Evolutionary conservation across 2,329 filamentous ascomycete species (phyloP), one percentile per base, ranked within the genome.

Genomic region (Aspergillus sergii): DNA sequence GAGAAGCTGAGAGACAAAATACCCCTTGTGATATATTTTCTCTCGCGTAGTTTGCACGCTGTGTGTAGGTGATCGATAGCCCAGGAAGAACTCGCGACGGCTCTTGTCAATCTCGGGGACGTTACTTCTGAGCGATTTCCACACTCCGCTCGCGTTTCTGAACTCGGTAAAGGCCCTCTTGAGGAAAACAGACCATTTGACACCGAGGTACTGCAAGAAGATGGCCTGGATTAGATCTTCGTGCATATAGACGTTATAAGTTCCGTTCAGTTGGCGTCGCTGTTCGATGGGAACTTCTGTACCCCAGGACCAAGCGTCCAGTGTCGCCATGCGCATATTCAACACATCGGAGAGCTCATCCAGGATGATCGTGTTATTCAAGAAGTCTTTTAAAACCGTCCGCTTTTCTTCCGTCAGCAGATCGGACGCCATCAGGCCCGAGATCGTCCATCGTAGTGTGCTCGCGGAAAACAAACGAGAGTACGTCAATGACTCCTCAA

Each of bases 181-280:
- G 57, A 66, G 62, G 23, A 61, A 58, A 1, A 61, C 64, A 1
- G 64, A 66, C 64, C 64, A 66, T 34, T 39, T 58, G 0, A 64
- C 46, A 8, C 64, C 64, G 3, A 66, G 14, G 39, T 62, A 66
- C 23, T 66, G 61, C 12, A 66, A 23, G 57, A 64, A 64, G 12
- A 66, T 66, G 1, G 64, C 64, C 32, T 66, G 64, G 26, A 66
- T 66, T 16, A 66, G 61, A 28, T 66, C 64, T 39, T 66, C 64
- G 14, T 64, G 64, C 64, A 66, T 64, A 14, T 55, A 50, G 7
- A 66, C 57, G 7, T 64, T 61, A 14, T 66, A 66, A 1, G 59
- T 11, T 26, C 64, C 64, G 36, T 66, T 66, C 10, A 66, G 36
- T 14, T 61, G 61, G 11, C 64, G 56, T 21, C 61, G 57, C 23